These are phyloP conservation scores for Lasiodiplodia hormozganensis DNA, from an alignment of 2,329 filamentous ascomycete species.

Conservation along the genomic window DNA sequence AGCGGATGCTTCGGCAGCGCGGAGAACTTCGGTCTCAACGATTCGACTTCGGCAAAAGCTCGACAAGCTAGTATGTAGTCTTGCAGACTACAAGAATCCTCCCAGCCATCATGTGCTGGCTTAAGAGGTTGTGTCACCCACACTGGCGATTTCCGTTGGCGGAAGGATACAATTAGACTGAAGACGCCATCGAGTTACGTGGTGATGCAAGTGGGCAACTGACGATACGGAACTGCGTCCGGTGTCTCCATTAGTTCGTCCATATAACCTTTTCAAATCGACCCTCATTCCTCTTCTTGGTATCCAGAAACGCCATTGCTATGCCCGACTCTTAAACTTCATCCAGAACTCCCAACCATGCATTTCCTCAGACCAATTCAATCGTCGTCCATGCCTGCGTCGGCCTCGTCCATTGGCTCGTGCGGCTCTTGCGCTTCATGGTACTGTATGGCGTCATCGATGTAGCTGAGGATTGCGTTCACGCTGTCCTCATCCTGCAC, in stretches of 20 bases:
- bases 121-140: constrained; percentile 4
- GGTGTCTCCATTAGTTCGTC: neutral
- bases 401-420: constrained; percentile 68
- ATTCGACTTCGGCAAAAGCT: neutral
- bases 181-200: constrained; percentile 14
- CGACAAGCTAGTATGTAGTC: neutral
- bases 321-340: constrained; percentile 15
- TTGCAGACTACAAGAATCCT: neutral
- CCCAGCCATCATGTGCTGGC: neutral
- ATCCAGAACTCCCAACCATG: constrained; percentile 26
- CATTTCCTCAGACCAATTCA: neutral
- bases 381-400: constrained; percentile 57
- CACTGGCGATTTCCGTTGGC: neutral
- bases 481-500: constrained; percentile 93
- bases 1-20: neutral
- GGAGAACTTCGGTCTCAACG: neutral
- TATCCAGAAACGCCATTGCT: constrained; percentile 21
- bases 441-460: constrained; percentile 92
- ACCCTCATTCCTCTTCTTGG: constrained; percentile 1
- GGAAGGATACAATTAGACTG: neutral
- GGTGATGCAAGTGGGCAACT: constrained; percentile 14
- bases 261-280: constrained; percentile 4
- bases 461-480: constrained; percentile 82
- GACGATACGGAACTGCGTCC: neutral
- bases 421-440: constrained; percentile 92